Evolutionary conservation across 2,329 filamentous ascomycete genomes (phyloP), one percentile per base, ranked within the genome.

Genomic region (Penicillium sp.): DNA sequence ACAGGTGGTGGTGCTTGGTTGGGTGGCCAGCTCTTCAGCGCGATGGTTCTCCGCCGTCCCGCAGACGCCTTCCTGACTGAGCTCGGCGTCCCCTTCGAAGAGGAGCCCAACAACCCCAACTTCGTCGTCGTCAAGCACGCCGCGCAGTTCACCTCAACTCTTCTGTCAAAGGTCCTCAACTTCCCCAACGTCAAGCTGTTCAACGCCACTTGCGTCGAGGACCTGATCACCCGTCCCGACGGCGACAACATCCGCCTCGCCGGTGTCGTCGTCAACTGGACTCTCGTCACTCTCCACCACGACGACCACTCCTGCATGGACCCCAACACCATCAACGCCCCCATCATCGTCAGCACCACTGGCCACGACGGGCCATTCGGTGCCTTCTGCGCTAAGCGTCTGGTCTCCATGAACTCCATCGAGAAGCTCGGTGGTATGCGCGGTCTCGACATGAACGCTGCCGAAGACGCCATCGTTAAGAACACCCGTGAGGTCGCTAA

Each of bases 191-290:
- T 96, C 69, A 97, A 97, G 84, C 86, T 97, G 59, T 97, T 96
- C 86, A 97, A 97, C 72, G 92, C 92, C 36, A 96, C 92, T 34
- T 83, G 89, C 18, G 92, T 97, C 42, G 92, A 97, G 78, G 92
- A 97, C 69, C 81, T 97, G 59, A 93, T 97, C 76, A 96, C 92
- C 18, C 89, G 92, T 43, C 84, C 84, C 11, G 74, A 77, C 44
- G 78, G 74, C 38, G 77, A 79, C 18, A 77, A 73, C 50, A 70
- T 95, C 42, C 86, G 89, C 59, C 87, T 96, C 62, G 89, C 91
- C 8, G 92, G 92, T 67, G 92, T 96, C 1, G 92, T 97, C 52
- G 95, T 91, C 68, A 97, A 97, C 83, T 97, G 92, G 92, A 96
- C 92, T 1, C 83, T 96, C 24, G 92, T 96, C 46, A 85, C 87